phyloP scores from a whole-genome alignment of 2,329 filamentous ascomycete species.

The Laburnicola sp. region DNA sequence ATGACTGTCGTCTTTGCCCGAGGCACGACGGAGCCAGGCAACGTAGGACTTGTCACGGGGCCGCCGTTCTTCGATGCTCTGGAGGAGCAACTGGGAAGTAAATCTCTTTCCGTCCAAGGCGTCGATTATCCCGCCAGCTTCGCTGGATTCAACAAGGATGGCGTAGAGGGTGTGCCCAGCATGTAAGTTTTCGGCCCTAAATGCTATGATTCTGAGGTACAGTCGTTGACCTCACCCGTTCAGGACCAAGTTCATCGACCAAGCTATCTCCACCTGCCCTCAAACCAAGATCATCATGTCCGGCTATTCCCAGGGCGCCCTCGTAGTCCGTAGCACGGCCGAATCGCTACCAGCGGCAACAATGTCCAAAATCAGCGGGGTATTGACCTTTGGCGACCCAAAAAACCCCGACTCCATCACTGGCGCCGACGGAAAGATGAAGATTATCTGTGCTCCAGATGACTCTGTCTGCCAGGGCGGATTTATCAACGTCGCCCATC shows the following conservation, averaged over 20 bases:
- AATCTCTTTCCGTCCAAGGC: slow-evolving; percentile 16
- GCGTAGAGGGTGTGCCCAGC: slow-evolving; percentile 11
- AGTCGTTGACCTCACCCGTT: background rate
- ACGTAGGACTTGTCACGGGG: slow-evolving; percentile 44
- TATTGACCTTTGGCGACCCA: slow-evolving; percentile 13
- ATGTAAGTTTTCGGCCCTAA: slow-evolving; percentile 9
- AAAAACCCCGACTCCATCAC: slow-evolving; percentile 9
- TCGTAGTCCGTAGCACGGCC: slow-evolving; percentile 16
- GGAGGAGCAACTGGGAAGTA: slow-evolving; percentile 7
- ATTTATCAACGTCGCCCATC: slow-evolving; percentile 12
- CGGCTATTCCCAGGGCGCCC: slow-evolving; percentile 21
- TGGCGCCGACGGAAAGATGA: slow-evolving; percentile 8
- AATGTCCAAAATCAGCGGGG: slow-evolving; percentile 12
- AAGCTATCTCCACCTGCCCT: slow-evolving; percentile 15
- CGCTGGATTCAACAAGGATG: slow-evolving; percentile 13
- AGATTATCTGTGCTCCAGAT: slow-evolving; percentile 8
- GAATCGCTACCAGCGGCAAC: slow-evolving; percentile 10
- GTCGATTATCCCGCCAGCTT: slow-evolving; percentile 16
- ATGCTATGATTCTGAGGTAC: too few relatives aligned
- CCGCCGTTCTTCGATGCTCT: slow-evolving; percentile 26
- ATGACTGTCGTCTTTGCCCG: background rate
- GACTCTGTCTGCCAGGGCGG: slow-evolving; percentile 8
- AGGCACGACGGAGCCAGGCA: slow-evolving; percentile 14
- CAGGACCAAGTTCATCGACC: slow-evolving; percentile 12
- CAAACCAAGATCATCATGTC: slow-evolving; percentile 19